Conservation (phyloP, 352 stramenopile genomes). For the Globisporangium lucens region DNA sequence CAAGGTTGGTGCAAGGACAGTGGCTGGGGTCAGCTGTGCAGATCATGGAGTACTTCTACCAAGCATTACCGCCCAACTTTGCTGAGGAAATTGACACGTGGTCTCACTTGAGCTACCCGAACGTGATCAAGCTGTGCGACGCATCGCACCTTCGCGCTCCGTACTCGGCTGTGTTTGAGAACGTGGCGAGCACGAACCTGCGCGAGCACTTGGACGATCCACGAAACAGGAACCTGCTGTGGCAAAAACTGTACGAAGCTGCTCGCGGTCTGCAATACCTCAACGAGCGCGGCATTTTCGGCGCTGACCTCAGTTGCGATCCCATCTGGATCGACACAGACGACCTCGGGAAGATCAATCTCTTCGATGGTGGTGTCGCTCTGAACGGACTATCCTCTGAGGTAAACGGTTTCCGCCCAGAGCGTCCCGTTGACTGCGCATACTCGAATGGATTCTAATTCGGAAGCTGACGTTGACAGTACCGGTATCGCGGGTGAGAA, state of each 20-base stretch:
- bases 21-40: neutral
- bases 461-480: no score
- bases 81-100: neutral
- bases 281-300: neutral
- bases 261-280: neutral
- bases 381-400: neutral
- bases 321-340: neutral
- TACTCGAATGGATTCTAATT: no score
- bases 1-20: neutral
- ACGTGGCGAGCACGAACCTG: neutral
- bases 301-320: neutral
- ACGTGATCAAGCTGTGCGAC: conserved; percentile 1
- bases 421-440: neutral
- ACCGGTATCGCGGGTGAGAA: no score
- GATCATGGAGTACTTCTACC: neutral
- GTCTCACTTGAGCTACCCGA: neutral
- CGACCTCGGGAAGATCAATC: neutral
- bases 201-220: neutral
- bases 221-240: neutral
- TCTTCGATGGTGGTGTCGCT: neutral
- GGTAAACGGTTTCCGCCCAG: neutral
- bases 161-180: conserved; percentile 31
- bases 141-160: conserved; percentile 49
- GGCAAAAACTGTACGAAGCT: neutral
- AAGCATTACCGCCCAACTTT: neutral